Evolutionary conservation across 2,329 filamentous ascomycete genomes (phyloP).

Genomic region (Ceratocystis cubensis): DNA sequence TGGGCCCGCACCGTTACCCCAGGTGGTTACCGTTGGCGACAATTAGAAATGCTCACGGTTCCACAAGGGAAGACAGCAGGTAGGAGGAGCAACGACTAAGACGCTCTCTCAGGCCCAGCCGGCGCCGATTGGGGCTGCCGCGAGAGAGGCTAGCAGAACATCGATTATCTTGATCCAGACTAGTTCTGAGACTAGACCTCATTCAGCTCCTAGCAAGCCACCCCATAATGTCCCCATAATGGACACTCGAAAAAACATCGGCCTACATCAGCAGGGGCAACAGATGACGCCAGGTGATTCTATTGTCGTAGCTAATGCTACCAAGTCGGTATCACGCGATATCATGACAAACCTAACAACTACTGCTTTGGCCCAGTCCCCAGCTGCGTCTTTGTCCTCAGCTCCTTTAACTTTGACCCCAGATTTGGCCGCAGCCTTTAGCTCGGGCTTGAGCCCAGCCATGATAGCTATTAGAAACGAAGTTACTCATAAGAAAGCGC

Average conservation of each 20-base stretch:
- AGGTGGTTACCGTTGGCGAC: slow-evolving; percentile 23
- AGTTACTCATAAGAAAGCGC: no score
- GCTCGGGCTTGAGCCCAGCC: not conserved
- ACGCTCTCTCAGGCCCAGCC: not conserved
- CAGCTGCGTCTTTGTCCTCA: not conserved
- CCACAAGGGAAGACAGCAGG: slow-evolving; percentile 6
- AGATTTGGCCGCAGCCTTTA: not conserved
- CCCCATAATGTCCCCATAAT: not conserved
- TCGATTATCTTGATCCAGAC: not conserved
- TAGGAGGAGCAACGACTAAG: not conserved
- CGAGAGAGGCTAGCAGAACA: not conserved
- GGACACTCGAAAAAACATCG: not conserved
- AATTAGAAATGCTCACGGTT: slow-evolving; percentile 14
- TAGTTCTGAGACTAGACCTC: not conserved
- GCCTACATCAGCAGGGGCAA: not conserved
- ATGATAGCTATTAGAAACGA: not conserved
- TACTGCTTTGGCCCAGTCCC: not conserved
- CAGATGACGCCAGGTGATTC: not conserved
- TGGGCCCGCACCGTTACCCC: slow-evolving; percentile 28
- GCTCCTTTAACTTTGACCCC: not conserved
- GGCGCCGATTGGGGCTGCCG: not conserved
- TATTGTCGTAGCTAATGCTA: not conserved
- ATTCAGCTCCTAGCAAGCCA: not conserved
- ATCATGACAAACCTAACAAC: not conserved
- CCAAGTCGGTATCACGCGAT: not conserved